These are phyloP conservation scores for Mycena sanguinolenta DNA, from an alignment of 768 basidiomycete species.

Conservation along the genomic window DNA sequence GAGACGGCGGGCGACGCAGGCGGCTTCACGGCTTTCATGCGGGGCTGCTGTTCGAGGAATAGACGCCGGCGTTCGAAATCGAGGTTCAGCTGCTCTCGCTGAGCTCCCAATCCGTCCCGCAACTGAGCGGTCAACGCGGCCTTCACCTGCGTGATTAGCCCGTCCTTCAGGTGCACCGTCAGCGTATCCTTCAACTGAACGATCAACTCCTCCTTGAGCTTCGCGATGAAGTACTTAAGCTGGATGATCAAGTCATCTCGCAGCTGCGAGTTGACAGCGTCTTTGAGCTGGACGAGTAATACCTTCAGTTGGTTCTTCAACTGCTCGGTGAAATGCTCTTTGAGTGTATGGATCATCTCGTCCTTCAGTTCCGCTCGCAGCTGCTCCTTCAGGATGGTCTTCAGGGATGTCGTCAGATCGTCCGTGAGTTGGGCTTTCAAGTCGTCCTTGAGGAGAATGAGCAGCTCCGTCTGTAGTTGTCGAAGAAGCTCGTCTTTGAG, in stretches of 20 bases:
- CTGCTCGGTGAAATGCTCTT: conserved; percentile 32
- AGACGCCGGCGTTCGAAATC: conserved; percentile 37
- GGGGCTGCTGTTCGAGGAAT: conserved; percentile 36
- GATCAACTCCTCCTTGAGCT: conserved; percentile 38
- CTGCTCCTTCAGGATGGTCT: conserved; percentile 27
- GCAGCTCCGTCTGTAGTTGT: conserved; percentile 24
- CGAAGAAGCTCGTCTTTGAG: conserved; percentile 31
- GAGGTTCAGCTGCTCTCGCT: conserved; percentile 37
- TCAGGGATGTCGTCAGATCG: conserved; percentile 30
- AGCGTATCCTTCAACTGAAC: conserved; percentile 34
- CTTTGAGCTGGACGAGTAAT: conserved; percentile 31
- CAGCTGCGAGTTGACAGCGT: conserved; percentile 34
- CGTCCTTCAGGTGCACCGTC: conserved; percentile 38
- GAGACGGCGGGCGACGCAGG: conserved; percentile 27
- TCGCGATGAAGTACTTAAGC: conserved; percentile 37
- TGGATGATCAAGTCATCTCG: conserved; percentile 35
- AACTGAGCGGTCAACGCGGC: conserved; percentile 36
- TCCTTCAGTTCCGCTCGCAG: conserved; percentile 36
- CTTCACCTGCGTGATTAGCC: conserved; percentile 36
- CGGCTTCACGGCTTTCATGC: conserved; percentile 25
- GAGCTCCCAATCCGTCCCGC: conserved; percentile 36
- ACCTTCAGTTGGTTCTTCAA: conserved; percentile 32
- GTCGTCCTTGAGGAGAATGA: conserved; percentile 26
- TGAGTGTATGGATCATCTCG: conserved; percentile 29
- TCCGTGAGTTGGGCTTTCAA: conserved; percentile 28